Evolutionary conservation across 345 rosid genomes (phyloP).

Genomic region (Salix koriyanagi): DNA sequence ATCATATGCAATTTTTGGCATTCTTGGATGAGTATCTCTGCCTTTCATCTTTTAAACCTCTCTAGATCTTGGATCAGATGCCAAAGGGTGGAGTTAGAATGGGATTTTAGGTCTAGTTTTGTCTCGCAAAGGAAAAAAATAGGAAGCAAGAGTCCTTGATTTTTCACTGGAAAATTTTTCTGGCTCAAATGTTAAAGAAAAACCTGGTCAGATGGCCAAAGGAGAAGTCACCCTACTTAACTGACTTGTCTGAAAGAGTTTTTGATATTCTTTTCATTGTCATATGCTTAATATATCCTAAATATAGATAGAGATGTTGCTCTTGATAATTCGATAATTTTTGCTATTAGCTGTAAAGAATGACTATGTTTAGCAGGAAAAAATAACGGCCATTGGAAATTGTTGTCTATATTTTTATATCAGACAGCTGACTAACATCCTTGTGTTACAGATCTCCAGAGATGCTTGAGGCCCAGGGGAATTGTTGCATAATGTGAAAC

Average conservation of each 20-base stretch:
- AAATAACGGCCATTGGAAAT: not conserved
- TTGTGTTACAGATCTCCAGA: constrained; percentile 34
- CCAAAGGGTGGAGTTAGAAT: not conserved
- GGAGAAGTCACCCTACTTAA: not conserved
- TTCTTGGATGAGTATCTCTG: not conserved
- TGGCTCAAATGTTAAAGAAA: not conserved
- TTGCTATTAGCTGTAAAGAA: not conserved
- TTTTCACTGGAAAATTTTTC: not conserved
- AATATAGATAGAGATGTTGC: not conserved
- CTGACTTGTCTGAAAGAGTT: not conserved
- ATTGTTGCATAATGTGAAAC: constrained; percentile 77
- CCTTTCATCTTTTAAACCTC: not conserved
- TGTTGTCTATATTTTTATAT: not conserved
- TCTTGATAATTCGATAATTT: not conserved
- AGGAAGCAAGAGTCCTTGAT: not conserved
- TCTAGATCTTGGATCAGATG: not conserved
- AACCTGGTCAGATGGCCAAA: not conserved
- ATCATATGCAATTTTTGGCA: not conserved
- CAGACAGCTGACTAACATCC: not conserved
- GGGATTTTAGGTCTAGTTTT: not conserved
- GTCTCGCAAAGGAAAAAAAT: too few relatives aligned
- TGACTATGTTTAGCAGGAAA: not conserved
- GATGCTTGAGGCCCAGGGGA: constrained; percentile 63
- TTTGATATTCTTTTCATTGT: too few relatives aligned
- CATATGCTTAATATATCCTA: too few relatives aligned